These are phyloP conservation scores for Lipomyces starkeyi DNA, from an alignment of 805 yeast species.

Conservation along the genomic window DNA sequence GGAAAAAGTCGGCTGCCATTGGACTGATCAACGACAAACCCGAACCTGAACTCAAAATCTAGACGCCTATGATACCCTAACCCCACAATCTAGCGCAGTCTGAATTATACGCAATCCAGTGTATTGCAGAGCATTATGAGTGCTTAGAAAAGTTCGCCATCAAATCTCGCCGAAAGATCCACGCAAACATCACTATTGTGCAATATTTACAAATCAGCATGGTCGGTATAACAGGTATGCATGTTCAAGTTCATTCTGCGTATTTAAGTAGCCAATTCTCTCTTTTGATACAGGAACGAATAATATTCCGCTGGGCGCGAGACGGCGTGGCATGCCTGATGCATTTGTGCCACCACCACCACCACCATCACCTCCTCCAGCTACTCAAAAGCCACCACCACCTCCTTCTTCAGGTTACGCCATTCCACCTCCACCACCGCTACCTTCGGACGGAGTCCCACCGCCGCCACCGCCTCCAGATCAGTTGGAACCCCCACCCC, in stretches of 20 bases:
- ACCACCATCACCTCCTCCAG: conserved; percentile 11
- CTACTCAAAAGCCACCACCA: not conserved
- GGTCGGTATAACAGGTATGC: conserved; percentile 27
- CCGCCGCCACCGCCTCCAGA: conserved; percentile 32
- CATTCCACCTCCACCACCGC: conserved; percentile 28
- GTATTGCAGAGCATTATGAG: no score
- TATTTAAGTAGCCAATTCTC: not conserved
- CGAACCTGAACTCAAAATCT: not conserved
- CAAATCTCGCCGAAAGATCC: conserved; percentile 15
- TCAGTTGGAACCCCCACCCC: conserved; percentile 20
- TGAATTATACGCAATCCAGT: not conserved
- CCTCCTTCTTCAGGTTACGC: conserved; percentile 15
- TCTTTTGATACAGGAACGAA: conserved; percentile 32
- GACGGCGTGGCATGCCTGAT: conserved; percentile 34
- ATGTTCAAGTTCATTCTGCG: not conserved
- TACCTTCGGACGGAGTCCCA: conserved; percentile 14
- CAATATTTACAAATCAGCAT: not conserved
- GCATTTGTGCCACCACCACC: conserved; percentile 30
- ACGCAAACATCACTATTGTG: conserved; percentile 16
- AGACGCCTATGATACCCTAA: not conserved
- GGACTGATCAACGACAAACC: not conserved
- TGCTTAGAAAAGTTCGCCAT: not conserved
- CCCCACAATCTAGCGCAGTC: not conserved
- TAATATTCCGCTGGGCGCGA: conserved; percentile 35
- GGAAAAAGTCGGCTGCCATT: not conserved